Base-by-base conservation (phyloP, 345 rosid species). In the Psidium guajava region DNA sequence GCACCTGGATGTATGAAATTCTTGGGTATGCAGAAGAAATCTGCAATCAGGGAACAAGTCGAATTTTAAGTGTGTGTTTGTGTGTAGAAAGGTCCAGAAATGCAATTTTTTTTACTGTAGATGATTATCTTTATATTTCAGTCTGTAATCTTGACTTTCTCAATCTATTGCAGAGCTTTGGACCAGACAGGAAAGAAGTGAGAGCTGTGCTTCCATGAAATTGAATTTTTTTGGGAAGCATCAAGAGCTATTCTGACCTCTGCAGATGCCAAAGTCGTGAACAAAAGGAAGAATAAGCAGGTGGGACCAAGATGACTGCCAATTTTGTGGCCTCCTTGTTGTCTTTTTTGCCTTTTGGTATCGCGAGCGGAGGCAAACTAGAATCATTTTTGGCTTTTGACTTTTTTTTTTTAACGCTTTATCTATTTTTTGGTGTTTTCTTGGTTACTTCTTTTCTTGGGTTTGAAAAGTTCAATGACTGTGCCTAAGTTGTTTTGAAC, bases 161-260 rank as follows among this genome's bases (percentile, higher is more conserved):
- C 69, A 69, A 64, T 77, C 77, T 82, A 88, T 82, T 85, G 85
- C 91, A 94, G 98, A 87, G 95, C 40, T 95, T 83, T 75, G 99
- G 99, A 90, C 90, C 96, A 42, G 99, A 96, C 83, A 93, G 99
- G 92, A 97, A 96, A 91, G 98, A 95, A 90, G 90, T 94, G 54
- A 93, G 93, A 88, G 93, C 88, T 25, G 84, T 86, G 36, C 96
- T 97, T 90, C 98, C 98, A 50, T 95, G 86, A 91, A 64, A 24
- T 69, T 44, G 52, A 69, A 82, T 24, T 55, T 58, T 3, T 24
- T 0, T 15, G 54, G 85, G 55, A 58, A 69, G 27, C 53, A 51
- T 83, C 16, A 9, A n/a, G n/a, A 25, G 28, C 16, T 22, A n/a
- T 11, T 12, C 20, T 52, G 74, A 47, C 56, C 25, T 83, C 80